Evolutionary conservation across 1,139 yeast species (phyloP).

Genomic region (Yamadazyma atlantica): DNA sequence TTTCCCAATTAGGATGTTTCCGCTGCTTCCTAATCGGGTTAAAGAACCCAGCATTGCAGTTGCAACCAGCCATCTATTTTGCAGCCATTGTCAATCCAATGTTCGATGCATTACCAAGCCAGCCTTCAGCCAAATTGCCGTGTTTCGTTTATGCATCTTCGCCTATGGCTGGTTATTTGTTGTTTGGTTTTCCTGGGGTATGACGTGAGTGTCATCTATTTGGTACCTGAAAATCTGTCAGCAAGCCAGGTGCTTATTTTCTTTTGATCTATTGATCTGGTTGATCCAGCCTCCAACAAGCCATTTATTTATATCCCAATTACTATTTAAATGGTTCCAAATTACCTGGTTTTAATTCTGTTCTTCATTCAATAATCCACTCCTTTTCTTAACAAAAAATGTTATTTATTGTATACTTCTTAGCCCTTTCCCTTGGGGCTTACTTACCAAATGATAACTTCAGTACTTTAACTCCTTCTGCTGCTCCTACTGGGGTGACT

Average conservation of each 20-base stretch:
- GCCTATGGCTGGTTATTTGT: neutral
- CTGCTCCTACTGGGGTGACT: conserved; percentile 55
- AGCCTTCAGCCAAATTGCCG: too few relatives aligned
- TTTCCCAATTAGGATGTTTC: neutral
- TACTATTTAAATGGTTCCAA: neutral
- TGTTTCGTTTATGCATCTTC: neutral
- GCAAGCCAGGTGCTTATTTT: neutral
- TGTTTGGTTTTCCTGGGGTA: neutral
- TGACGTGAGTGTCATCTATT: neutral
- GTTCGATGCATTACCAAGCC: neutral
- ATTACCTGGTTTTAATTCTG: neutral
- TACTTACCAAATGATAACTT: conserved; percentile 70
- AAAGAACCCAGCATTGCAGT: neutral
- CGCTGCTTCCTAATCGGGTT: neutral
- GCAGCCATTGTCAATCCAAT: neutral
- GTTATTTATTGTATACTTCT: conserved; percentile 10
- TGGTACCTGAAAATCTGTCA: neutral
- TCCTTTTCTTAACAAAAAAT: conserved; percentile 3
- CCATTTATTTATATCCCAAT: neutral
- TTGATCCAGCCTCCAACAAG: neutral
- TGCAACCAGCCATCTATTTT: neutral
- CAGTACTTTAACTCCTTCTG: conserved; percentile 66
- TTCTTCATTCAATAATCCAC: neutral
- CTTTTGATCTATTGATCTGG: neutral
- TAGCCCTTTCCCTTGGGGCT: conserved; percentile 51